A percentile compares a stretch with the other conserved stretches of the same genome.
Evolutionary conservation across 2,329 filamentous ascomycete species (phyloP).

Genomic region (Pestalotiopsis sp.): DNA sequence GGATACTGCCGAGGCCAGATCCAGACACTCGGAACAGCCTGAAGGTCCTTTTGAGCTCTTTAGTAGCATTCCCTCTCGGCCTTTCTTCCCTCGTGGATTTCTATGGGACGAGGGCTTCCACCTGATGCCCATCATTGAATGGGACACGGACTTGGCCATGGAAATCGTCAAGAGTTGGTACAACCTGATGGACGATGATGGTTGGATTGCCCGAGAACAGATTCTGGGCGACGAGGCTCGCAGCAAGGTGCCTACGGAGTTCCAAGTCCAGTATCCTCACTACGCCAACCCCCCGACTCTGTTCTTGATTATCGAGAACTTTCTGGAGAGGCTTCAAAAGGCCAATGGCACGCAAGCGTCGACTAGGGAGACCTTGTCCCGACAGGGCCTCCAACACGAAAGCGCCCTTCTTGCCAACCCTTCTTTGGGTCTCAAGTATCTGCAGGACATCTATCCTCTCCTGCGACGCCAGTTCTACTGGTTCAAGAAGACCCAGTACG

Average conservation of each 20-base stretch:
- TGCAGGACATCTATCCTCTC: conserved; percentile 79
- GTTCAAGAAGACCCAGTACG: conserved; percentile 87
- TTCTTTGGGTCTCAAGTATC: conserved; percentile 69
- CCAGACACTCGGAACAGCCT: conserved; percentile 65
- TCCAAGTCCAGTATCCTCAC: conserved; percentile 94
- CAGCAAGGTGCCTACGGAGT: conserved; percentile 91
- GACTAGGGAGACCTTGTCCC: conserved; percentile 45
- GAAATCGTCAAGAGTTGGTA: conserved; percentile 97
- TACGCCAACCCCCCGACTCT: conserved; percentile 97
- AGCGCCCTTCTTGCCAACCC: conserved; percentile 69
- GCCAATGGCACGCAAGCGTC: conserved; percentile 49
- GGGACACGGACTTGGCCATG: conserved; percentile 85
- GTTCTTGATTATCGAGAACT: conserved; percentile 83
- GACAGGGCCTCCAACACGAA: conserved; percentile 50
- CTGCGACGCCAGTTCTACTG: conserved; percentile 88
- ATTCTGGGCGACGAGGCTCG: conserved; percentile 90
- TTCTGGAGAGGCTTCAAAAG: conserved; percentile 75
- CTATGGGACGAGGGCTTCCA: conserved; percentile 99
- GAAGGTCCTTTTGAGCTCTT: conserved; percentile 89
- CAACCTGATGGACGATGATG: conserved; percentile 92
- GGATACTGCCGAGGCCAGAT: conserved; percentile 79
- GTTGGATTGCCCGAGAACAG: conserved; percentile 96
- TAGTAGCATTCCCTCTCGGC: conserved; percentile 86
- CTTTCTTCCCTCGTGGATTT: conserved; percentile 96
- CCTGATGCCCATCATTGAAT: conserved; percentile 86